Evolutionary conservation across 176 grass and related monocot species (phyloP), one percentile per base, ranked within the genome.

Genomic region (Zoysia pacifica): DNA sequence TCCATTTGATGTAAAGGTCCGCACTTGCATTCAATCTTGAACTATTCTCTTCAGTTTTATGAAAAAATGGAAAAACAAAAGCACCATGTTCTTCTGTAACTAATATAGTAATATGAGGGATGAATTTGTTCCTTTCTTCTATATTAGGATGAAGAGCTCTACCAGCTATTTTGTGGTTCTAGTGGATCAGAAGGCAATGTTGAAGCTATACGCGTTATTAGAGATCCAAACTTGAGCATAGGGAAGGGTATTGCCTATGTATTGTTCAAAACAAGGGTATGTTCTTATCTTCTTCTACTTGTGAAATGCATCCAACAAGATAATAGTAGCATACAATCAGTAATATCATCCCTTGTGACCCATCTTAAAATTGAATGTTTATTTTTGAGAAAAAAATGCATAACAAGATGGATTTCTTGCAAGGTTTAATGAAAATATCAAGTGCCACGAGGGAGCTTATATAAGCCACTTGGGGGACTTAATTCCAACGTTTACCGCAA

Each of bases 241-340:
- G 96, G 96, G 76, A 99, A 95, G 89, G 96, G 92, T 42, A 91
- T 99, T 2, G 96, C 90, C 12, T 99, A 99, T 88, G 82, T 95
- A 71, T 79, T 99, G 71, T 95, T 99, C 82, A 99, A 95, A 79
- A 93, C 92, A 84, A 94, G 90, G 96, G 96, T 99, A 95, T 70
- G 44, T 82, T 58, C 55, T 74, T 66, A 61, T 12, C 53, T 42
- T 69, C 12, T 59, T 81, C 62, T 28, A 44, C n/a, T 65, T 73
- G 9, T 45, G 40, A 42, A 82, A 15, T 51, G 4, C 38, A 38
- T 40, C 13, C 8, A 54, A 6, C 38, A 64, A 76, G 20, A 10
- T 18, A 18, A 20, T 19, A 8, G 15, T 28, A 20, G 48, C 28
- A 28, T n/a, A 65, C 5, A 0, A 16, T 63, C 70, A 19, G 9